Evolutionary conservation across 2,329 filamentous ascomycete species (phyloP), one percentile per base, ranked within the genome.

Genomic region (Xylariaceae sp.): DNA sequence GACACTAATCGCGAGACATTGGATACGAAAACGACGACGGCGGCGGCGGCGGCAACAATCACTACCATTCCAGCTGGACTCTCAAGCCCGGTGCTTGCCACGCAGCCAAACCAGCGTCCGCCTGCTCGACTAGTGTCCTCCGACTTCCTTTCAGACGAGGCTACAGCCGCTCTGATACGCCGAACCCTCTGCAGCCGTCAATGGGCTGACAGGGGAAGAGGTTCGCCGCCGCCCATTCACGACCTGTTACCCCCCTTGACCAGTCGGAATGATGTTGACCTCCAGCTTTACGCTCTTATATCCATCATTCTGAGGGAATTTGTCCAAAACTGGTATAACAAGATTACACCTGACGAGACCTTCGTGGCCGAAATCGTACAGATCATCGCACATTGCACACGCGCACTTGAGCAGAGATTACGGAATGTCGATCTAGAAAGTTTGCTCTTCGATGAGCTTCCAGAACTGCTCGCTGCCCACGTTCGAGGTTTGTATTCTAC

Each of bases 201-300:
- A 45, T 71, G 75, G 37, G 64, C 72, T 55, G 72, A 86, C 67
- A 73, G 85, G 56, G 78, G 77, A 36, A 67, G 67, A 47, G 68
- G 68, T 50, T 68, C 70, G 14, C 67, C 71, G n/a, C 66, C 70
- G 22, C 79, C 88, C 39, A 83, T 95, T 55, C 83, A 94, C 49
- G 86, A 91, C 56, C 73, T 95, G 35, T 73, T 98, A 37, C 93
- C 92, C 48, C 90, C 91, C 32, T 75, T 98, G 60, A 97, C 92
- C 39, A 95, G 90, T 71, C 90, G 89, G 41, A 95, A 95, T 65
- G 89, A 94, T 57, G 82, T 97, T 48, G 93, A 98, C 66, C 72
- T 94, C 45, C 87, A 98, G 68, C 77, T 98, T 4, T 98, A 97
- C 64, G 92, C 88, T 22, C 79, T 97, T 49, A 83, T 98, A 49